Conservation (phyloP, 2,329 filamentous ascomycete genomes). For the Cercospora canescens region DNA sequence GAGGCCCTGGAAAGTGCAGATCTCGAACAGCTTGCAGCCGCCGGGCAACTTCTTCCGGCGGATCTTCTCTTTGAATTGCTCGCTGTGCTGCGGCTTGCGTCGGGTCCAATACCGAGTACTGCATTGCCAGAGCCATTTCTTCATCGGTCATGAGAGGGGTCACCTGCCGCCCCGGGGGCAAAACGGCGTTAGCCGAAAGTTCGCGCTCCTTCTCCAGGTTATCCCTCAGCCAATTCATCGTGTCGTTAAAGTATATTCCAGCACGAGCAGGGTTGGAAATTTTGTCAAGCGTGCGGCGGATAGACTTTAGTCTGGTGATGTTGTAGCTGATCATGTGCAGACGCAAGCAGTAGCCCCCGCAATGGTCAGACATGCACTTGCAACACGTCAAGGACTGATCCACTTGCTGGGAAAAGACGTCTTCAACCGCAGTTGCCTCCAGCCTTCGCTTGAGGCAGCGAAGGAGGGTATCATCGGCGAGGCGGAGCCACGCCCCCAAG, state of each 20-base stretch:
- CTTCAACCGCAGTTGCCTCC: constrained; percentile 8
- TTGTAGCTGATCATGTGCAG: constrained; percentile 10
- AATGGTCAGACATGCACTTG: constrained; percentile 9
- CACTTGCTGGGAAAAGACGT: background rate
- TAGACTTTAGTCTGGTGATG: constrained; percentile 3
- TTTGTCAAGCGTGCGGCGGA: constrained; percentile 12
- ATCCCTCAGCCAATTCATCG: constrained; percentile 9
- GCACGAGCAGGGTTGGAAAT: constrained; percentile 7
- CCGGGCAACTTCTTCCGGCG: background rate
- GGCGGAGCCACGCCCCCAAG: background rate
- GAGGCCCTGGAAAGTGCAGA: background rate
- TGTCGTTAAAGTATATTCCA: constrained; percentile 9
- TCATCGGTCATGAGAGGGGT: constrained; percentile 13
- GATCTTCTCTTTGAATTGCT: background rate
- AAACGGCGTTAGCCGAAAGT: constrained; percentile 1
- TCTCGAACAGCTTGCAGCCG: background rate
- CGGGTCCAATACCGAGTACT: background rate
- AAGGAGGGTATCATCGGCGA: constrained; percentile 20
- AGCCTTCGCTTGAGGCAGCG: constrained; percentile 14
- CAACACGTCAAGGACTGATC: background rate
- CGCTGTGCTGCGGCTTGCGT: background rate
- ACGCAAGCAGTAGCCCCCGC: constrained; percentile 13
- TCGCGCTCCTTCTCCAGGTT: constrained; percentile 10
- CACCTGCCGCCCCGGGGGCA: background rate
- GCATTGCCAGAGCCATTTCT: constrained; percentile 15